A percentile compares a stretch with the other conserved stretches of the same genome.
Conservation (phyloP, 352 stramenopile species). For the Globisporangium iwayamae region DNA sequence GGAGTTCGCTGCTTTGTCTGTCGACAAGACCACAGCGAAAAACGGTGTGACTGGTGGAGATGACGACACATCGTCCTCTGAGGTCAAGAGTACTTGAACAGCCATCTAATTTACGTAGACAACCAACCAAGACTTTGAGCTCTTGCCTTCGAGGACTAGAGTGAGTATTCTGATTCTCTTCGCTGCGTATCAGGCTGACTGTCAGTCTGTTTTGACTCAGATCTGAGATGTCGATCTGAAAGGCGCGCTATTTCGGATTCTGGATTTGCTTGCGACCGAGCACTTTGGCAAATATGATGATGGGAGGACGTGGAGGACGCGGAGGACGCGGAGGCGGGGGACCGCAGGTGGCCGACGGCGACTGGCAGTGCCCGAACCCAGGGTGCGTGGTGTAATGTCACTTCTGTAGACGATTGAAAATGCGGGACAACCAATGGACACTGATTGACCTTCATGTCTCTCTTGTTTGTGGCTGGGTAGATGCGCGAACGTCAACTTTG, state of each 20-base stretch:
- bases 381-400: conserved; percentile 25
- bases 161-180: no score
- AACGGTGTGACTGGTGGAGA: conserved; percentile 2
- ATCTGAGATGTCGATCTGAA: conserved; percentile 3
- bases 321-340: conserved; percentile 35
- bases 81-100: not conserved
- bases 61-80: not conserved
- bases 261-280: not conserved
- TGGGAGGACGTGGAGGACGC: conserved; percentile 28
- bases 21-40: conserved; percentile 6
- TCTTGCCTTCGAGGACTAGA: no score
- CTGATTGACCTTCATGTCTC: not conserved
- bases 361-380: conserved; percentile 82
- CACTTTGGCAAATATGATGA: conserved; percentile 20
- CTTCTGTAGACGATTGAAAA: not conserved
- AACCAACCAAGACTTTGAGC: no score
- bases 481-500: conserved; percentile 85
- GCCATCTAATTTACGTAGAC: not conserved
- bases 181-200: no score
- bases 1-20: conserved; percentile 21
- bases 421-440: not conserved
- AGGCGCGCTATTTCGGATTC: not conserved
- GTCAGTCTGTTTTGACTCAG: conserved; percentile 8
- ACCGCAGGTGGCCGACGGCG: conserved; percentile 60
- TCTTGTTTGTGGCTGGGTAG: conserved; percentile 24